Evolutionary conservation across 1,284 basidiomycete genomes (phyloP), one percentile per base, ranked within the genome.

Genomic region (Sporisorium exsertum): DNA sequence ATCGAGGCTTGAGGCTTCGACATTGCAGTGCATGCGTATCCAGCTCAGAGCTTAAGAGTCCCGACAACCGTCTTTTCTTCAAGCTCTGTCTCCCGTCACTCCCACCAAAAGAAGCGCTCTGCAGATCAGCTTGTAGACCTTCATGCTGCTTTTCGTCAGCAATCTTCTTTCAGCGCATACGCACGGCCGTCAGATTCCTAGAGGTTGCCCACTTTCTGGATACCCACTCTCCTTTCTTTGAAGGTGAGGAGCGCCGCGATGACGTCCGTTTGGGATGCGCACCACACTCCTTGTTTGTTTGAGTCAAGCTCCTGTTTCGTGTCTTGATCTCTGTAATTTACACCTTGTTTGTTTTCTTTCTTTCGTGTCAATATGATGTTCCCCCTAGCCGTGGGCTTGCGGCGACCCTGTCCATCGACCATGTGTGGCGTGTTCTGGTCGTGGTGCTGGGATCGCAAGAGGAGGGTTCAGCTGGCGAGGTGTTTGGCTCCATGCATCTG

Each of bases 371-470:
- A 72, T 63, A 62, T 61, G 56, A 75, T 64, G 59, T 40, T 60
- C 55, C 49, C 40, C 52, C 58, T 40, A 54, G 66, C 63, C 72
- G 63, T 75, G 60, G 67, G 64, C 66, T 70, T 40, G 67, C 66
- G 60, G 72, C 66, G 33, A 65, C 26, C 32, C 6, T 43, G n/a
- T 22, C 37, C 12, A 16, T 32, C 9, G 16, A 0, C 18, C 18
- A 2, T 22, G 29, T n/a, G 12, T 56, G 54, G 2, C 4, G 18
- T 13, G 24, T n/a, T 43, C 5, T 12, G 13, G n/a, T 43, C n/a
- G n/a, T 32, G 27, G 15, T n/a, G 29, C 49, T 32, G 18, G 26
- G 15, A n/a, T 5, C 16, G 37, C 37, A n/a, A n/a, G n/a, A n/a
- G n/a, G n/a, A n/a, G n/a, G n/a, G n/a, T n/a, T n/a, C n/a, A 29